Percentiles rank a stretch among this genome's conserved stretches.
Conservation (phyloP, 78 protist species). For the Dictyostelium discoideum region DNA sequence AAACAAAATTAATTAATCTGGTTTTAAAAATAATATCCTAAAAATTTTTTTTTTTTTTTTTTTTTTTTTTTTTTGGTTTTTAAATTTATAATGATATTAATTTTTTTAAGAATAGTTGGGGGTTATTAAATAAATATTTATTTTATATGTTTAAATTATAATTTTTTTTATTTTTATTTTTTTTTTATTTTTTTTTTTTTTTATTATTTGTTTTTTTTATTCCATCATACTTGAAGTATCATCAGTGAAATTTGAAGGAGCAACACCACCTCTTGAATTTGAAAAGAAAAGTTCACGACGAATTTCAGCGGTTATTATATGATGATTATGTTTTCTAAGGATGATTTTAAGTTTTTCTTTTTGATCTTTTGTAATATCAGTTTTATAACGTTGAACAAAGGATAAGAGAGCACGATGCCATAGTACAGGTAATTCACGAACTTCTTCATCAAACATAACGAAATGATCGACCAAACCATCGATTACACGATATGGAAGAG, state of each 20-base stretch:
- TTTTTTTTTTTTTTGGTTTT: too few relatives aligned
- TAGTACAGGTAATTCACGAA: conserved; percentile 89
- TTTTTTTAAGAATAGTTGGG: too few relatives aligned
- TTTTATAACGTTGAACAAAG: conserved; percentile 93
- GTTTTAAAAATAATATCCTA: too few relatives aligned
- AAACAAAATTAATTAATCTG: too few relatives aligned
- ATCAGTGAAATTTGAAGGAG: neutral
- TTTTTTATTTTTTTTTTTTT: neutral
- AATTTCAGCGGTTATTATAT: conserved; percentile 90
- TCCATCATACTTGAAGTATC: neutral
- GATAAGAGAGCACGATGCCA: conserved; percentile 95
- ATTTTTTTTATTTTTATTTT: neutral
- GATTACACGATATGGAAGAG: conserved; percentile 94
- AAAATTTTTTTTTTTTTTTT: too few relatives aligned
- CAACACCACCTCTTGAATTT: conserved; percentile 38
- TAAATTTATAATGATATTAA: too few relatives aligned
- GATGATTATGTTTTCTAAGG: conserved; percentile 89
- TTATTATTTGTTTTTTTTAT: neutral
- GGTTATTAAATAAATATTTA: too few relatives aligned
- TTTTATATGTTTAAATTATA: too few relatives aligned
- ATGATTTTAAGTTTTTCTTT: conserved; percentile 72
- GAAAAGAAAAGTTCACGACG: conserved; percentile 88
- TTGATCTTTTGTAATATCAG: conserved; percentile 92
- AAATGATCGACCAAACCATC: conserved; percentile 91
- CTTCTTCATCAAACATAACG: conserved; percentile 24